A percentile compares a stretch with the other conserved stretches of the same genome.
Evolutionary conservation across 108 stramenopile species (phyloP).

Genomic region (Thalassiosira profunda): DNA sequence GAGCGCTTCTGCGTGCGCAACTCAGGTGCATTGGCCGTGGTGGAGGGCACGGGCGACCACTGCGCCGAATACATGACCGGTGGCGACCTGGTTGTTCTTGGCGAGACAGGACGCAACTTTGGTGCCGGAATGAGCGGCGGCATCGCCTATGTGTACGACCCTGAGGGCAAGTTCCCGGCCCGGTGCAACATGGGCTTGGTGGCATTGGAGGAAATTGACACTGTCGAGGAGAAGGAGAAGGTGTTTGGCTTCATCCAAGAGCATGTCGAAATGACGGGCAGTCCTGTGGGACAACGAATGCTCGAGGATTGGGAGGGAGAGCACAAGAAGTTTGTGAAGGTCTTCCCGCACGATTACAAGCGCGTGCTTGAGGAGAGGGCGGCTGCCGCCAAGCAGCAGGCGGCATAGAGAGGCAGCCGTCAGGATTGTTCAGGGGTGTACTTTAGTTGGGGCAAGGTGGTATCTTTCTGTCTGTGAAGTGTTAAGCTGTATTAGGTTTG

Average conservation of each 20-base stretch:
- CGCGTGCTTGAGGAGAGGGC: constrained; percentile 85
- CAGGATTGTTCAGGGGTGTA: constrained; percentile 1
- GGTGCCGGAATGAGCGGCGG: constrained; percentile 99
- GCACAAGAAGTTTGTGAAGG: constrained; percentile 91
- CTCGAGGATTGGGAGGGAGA: constrained; percentile 89
- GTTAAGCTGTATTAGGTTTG: too few species aligned
- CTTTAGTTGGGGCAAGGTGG: neutral
- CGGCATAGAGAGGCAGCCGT: too few species aligned
- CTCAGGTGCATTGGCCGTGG: constrained; percentile 96
- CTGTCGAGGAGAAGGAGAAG: constrained; percentile 82
- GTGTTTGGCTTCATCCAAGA: constrained; percentile 91
- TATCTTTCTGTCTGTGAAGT: too few species aligned
- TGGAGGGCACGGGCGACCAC: constrained; percentile 98
- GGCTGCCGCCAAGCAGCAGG: constrained; percentile 45
- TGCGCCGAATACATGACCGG: constrained; percentile 99
- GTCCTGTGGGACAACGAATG: constrained; percentile 82
- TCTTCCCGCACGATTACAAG: constrained; percentile 98
- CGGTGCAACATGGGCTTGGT: constrained; percentile 99
- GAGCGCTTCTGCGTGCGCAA: constrained; percentile 99
- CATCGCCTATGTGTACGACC: constrained; percentile 97
- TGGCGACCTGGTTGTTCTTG: constrained; percentile 93
- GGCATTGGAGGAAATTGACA: constrained; percentile 83
- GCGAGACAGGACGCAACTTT: constrained; percentile 97
- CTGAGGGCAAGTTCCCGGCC: constrained; percentile 88
- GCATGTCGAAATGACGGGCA: constrained; percentile 90